These are phyloP conservation scores for Xanthoceras sorbifolium DNA, from an alignment of 345 rosid species.

Conservation along the genomic window DNA sequence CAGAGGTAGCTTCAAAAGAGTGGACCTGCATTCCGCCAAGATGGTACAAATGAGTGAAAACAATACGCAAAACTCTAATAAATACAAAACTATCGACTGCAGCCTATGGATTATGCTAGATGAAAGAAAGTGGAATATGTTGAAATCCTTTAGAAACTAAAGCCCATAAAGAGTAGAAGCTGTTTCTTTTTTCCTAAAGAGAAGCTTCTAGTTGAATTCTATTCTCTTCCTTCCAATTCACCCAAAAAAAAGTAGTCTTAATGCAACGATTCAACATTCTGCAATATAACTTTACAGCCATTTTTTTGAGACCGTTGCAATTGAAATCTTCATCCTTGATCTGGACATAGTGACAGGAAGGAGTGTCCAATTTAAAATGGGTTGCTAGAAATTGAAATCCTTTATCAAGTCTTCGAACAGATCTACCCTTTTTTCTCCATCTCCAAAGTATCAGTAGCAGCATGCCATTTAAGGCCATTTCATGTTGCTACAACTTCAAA, in stretches of 20 bases:
- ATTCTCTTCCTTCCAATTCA: not conserved
- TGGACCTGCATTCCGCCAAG: not conserved
- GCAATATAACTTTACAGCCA: no score
- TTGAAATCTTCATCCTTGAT: not conserved
- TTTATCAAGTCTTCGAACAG: not conserved
- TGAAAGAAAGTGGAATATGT: not conserved
- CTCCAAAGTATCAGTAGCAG: not conserved
- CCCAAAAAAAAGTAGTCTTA: not conserved
- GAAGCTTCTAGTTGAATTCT: not conserved
- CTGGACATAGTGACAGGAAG: not conserved
- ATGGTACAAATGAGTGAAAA: not conserved
- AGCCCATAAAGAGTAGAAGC: not conserved
- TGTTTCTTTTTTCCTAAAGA: not conserved
- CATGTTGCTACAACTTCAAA: no score
- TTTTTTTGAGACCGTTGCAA: not conserved
- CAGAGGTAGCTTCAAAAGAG: not conserved
- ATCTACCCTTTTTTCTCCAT: not conserved
- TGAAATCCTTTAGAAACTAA: not conserved
- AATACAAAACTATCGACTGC: not conserved
- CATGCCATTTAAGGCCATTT: no score
- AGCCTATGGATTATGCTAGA: not conserved
- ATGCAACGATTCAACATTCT: not conserved
- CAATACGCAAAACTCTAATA: not conserved
- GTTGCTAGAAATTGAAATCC: not conserved
- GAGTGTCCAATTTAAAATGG: not conserved